These are phyloP conservation scores for Tetrahymena elliotti DNA, from an alignment of 73 alveolate species.

Conservation along the genomic window DNA sequence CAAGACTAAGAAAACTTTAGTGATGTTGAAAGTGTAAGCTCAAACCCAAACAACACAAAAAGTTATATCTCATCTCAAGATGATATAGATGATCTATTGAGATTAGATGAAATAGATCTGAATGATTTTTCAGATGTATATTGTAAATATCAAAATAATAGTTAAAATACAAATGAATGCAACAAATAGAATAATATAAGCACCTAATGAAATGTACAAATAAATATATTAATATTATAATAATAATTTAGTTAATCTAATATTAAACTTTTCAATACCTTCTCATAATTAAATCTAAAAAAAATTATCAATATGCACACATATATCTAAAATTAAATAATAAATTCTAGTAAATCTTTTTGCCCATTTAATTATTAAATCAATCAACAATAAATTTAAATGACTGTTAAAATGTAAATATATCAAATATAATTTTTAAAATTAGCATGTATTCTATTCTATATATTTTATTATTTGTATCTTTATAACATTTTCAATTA, in stretches of 20 bases:
- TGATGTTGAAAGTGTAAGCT: background rate
- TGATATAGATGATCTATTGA: background rate
- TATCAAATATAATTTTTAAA: too few relatives aligned
- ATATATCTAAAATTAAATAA: too few relatives aligned
- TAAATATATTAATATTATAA: too few relatives aligned
- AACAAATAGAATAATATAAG: too few relatives aligned
- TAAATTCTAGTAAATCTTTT: too few relatives aligned
- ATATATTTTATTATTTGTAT: too few relatives aligned
- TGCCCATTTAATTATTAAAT: too few relatives aligned
- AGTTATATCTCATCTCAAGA: background rate
- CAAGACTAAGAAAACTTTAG: background rate
- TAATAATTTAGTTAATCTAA: background rate
- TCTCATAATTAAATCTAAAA: background rate
- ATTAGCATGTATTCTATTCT: too few relatives aligned
- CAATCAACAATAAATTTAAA: too few relatives aligned
- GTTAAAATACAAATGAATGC: background rate
- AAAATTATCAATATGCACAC: too few relatives aligned
- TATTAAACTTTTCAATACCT: background rate
- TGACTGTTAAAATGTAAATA: too few relatives aligned
- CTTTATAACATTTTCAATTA: too few relatives aligned
- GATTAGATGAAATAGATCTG: background rate
- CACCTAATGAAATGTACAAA: background rate
- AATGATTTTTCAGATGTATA: background rate
- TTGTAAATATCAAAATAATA: background rate
- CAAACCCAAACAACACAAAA: background rate